A percentile compares a stretch with the other conserved stretches of the same genome.
These are phyloP conservation scores for Tylopilus sp. DNA, from an alignment of 768 basidiomycete species.

Conservation along the genomic window DNA sequence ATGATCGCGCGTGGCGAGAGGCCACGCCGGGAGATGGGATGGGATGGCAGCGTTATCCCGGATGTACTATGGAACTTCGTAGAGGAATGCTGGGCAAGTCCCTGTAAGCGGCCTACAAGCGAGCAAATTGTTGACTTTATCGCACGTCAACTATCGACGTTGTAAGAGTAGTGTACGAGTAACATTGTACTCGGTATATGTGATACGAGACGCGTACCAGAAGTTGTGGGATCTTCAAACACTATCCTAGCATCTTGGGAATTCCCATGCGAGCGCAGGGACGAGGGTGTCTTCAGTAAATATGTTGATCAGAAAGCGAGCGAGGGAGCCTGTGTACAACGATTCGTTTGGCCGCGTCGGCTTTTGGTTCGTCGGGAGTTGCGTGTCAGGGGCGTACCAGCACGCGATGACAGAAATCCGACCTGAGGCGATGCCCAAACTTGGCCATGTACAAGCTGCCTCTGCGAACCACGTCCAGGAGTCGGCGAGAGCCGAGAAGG, in stretches of 20 bases:
- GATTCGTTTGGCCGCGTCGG: neutral
- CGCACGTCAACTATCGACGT: neutral
- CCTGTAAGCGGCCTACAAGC: conserved; percentile 17
- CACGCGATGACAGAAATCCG: neutral
- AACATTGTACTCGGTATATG: neutral
- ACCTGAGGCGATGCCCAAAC: neutral
- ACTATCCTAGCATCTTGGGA: neutral
- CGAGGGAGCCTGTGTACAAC: neutral
- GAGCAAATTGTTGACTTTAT: conserved; percentile 15
- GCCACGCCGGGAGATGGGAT: conserved; percentile 12
- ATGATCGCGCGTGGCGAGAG: conserved; percentile 10
- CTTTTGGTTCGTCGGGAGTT: neutral
- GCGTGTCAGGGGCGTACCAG: neutral
- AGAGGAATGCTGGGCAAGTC: conserved; percentile 19
- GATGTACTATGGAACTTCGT: conserved; percentile 24
- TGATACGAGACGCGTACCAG: neutral
- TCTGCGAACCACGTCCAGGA: neutral
- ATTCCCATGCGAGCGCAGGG: neutral
- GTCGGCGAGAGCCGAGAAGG: neutral
- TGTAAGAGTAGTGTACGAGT: neutral
- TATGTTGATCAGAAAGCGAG: neutral
- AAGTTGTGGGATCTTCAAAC: neutral
- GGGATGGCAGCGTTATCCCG: conserved; percentile 25
- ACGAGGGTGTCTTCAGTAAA: neutral
- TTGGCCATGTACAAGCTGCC: no score